phyloP scores from a whole-genome alignment of 352 stramenopile species.

The Peronospora destructor region DNA sequence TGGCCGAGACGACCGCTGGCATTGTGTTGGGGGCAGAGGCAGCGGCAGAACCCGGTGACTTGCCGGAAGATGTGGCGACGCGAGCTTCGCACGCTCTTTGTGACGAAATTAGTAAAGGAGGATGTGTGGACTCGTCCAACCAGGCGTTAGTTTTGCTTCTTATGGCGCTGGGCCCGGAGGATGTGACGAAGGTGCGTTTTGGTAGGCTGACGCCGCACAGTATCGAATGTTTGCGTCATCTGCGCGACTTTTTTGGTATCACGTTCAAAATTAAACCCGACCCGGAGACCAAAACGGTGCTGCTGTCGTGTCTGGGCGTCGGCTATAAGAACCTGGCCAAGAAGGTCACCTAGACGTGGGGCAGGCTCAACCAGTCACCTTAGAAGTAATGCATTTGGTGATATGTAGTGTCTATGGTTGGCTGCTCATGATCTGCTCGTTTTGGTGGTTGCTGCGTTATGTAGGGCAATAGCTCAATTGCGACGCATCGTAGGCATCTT shows the following conservation, averaged over 20 bases:
- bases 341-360: constrained; percentile 85
- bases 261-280: constrained; percentile 92
- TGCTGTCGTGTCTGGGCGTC: constrained; percentile 90
- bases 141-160: constrained; percentile 94
- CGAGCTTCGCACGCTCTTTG: constrained; percentile 91
- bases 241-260: constrained; percentile 91
- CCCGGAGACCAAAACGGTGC: constrained; percentile 81
- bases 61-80: constrained; percentile 96
- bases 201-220: constrained; percentile 85
- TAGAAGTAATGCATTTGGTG: constrained; percentile 24
- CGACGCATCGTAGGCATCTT: constrained; percentile 56
- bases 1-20: constrained; percentile 96
- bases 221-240: constrained; percentile 84
- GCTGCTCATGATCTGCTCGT: neutral
- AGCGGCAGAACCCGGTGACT: constrained; percentile 67
- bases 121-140: constrained; percentile 92
- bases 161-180: constrained; percentile 97
- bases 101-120: constrained; percentile 93
- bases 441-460: neutral
- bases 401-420: constrained; percentile 10
- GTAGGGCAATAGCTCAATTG: constrained; percentile 33
- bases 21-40: constrained; percentile 91
- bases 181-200: constrained; percentile 93
- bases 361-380: neutral
- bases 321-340: constrained; percentile 95